Percentiles rank a stretch among this genome's conserved stretches.
Conservation (phyloP, 306 rosid genomes). For the Cucumis cinereus region DNA sequence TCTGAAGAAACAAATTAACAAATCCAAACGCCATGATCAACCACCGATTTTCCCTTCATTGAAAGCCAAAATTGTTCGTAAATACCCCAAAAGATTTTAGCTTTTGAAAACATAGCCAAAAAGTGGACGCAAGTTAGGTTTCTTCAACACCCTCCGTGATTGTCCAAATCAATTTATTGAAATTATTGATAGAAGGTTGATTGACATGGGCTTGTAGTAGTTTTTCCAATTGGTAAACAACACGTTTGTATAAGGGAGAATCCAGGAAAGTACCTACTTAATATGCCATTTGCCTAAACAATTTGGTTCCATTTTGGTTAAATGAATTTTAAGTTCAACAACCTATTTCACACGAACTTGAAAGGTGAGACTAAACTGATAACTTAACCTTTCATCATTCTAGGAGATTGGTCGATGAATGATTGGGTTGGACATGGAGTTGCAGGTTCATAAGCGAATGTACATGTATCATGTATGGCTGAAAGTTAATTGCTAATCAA, state of each 20-base stretch:
- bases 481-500: not conserved
- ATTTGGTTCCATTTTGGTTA: no score
- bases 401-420: not conserved
- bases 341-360: no score
- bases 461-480: not conserved
- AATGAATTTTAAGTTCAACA: no score
- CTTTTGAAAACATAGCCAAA: not conserved
- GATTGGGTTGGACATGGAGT: not conserved
- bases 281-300: not conserved
- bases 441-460: not conserved
- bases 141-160: not conserved
- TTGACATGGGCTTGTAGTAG: not conserved
- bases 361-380: no score
- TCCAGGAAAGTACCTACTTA: not conserved
- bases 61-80: not conserved
- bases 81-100: not conserved
- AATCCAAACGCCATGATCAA: not conserved
- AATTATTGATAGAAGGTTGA: no score
- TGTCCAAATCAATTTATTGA: not conserved
- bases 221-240: not conserved
- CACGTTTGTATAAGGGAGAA: not conserved
- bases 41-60: not conserved
- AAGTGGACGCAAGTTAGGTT: not conserved
- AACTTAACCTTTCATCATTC: no score
- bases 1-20: not conserved